Base-by-base conservation (phyloP, 257 asterid genomes). In the Linderniella brevidens region DNA sequence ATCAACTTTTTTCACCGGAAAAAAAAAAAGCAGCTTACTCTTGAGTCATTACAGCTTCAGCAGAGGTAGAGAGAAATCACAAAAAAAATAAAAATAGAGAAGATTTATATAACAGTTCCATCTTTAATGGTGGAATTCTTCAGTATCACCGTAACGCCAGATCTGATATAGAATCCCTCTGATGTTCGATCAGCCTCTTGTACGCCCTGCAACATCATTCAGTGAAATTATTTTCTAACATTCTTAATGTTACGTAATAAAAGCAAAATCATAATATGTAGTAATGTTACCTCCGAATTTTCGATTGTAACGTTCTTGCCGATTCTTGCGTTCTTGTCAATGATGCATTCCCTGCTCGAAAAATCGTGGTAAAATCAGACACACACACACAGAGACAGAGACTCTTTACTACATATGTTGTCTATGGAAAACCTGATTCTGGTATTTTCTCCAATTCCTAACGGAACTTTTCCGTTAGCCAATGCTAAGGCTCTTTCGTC, bases 141-240 rank as follows among this genome's bases (percentile, higher is more conserved):
- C 60, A 68, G 50, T 66, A 67, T 63, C 52, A 87, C 70, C 52
- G 93, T 74, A 44, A 87, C 70, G 29, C 93, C 92, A 37, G 97
- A 83, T 54, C 95, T 74, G 65, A 87, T 83, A 79, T 77, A 78
- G 64, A 83, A 80, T 61, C 97, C 97, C 18, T 87, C 95, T 20
- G 80, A 69, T 36, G 93, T 58, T 78, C 97, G 75, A 50, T 83
- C 97, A n/a, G 93, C 97, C 66, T 87, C 97, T 68, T 83, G 93
- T 57, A 83, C 60, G 10, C 93, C 93, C 97, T 83, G 78, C 66
- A 73, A 49, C 45, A 55, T 58, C 49, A 53, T 41, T 19, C 51
- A 57, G 32, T 17, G 51, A 44, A 36, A 37, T n/a, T n/a, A 49
- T 11, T 41, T 19, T 20, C 19, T 60, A 59, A 70, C 46, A 40